phyloP scores from a whole-genome alignment of 2,329 filamentous ascomycete species.

The Trichoderma brevicompactum region DNA sequence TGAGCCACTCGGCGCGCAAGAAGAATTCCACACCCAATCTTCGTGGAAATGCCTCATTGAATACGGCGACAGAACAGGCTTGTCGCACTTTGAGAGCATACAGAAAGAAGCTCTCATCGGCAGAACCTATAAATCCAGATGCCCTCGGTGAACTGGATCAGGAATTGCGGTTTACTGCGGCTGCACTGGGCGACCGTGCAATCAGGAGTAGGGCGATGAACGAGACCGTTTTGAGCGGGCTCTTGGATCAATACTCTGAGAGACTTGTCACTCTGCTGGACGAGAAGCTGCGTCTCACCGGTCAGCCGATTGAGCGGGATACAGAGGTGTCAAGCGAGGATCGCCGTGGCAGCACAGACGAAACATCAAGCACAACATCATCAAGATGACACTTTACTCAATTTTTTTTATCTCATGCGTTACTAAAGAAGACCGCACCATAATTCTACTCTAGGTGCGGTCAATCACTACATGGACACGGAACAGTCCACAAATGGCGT shows the following conservation, averaged over 20 bases:
- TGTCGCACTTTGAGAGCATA: constrained; percentile 66
- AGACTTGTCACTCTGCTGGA: constrained; percentile 72
- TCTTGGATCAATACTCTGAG: constrained; percentile 77
- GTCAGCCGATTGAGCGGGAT: constrained; percentile 41
- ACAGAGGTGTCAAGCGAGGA: constrained; percentile 39
- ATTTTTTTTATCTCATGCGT: constrained; percentile 6
- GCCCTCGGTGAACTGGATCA: constrained; percentile 66
- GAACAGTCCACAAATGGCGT: constrained; percentile 27
- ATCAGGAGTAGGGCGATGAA: constrained; percentile 59
- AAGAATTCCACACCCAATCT: constrained; percentile 54
- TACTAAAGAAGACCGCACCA: not conserved
- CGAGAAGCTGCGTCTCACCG: constrained; percentile 65
- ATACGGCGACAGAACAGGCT: constrained; percentile 66
- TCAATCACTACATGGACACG: constrained; percentile 8
- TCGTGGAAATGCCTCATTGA: constrained; percentile 59
- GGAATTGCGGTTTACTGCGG: constrained; percentile 65
- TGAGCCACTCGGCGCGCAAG: constrained; percentile 52
- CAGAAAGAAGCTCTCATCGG: constrained; percentile 64
- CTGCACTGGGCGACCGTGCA: constrained; percentile 62
- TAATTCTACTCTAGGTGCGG: not conserved
- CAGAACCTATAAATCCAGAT: constrained; percentile 61
- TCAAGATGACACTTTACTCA: constrained; percentile 39
- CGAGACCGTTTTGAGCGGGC: constrained; percentile 62
- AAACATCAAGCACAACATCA: constrained; percentile 43
- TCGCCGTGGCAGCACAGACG: constrained; percentile 42